A percentile compares a stretch with the other conserved stretches of the same genome.
These are phyloP conservation scores for Aspergillus sp. DNA, from an alignment of 2,329 filamentous ascomycete genomes.

Conservation along the genomic window DNA sequence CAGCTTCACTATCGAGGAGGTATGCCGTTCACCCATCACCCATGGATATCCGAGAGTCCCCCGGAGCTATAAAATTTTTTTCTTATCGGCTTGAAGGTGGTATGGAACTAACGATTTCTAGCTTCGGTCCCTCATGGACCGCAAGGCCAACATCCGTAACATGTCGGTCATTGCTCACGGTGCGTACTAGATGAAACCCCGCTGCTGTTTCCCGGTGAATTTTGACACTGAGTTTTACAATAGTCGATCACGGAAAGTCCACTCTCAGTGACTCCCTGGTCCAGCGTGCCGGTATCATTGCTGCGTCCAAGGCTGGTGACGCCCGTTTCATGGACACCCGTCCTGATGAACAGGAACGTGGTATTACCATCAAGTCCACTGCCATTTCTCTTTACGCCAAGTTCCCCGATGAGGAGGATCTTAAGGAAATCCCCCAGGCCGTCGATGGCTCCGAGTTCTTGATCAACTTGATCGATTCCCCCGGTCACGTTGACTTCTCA, in stretches of 20 bases:
- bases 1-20: conserved; percentile 97
- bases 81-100: not conserved
- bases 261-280: conserved; percentile 99
- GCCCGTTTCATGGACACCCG: conserved; percentile 95
- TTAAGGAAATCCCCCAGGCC: conserved; percentile 91
- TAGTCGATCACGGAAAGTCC: conserved; percentile 99
- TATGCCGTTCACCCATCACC: conserved; percentile 43
- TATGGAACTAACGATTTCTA: conserved; percentile 22
- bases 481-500: conserved; percentile 99
- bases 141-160: conserved; percentile 71
- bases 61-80: conserved; percentile 6
- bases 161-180: conserved; percentile 99
- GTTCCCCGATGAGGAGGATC: conserved; percentile 76
- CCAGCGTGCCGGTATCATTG: conserved; percentile 99
- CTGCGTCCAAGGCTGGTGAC: conserved; percentile 94
- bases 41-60: not conserved
- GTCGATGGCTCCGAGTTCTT: conserved; percentile 94
- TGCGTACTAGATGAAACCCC: conserved; percentile 39
- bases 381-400: conserved; percentile 97
- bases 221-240: conserved; percentile 8
- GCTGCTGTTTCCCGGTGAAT: not conserved
- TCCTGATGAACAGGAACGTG: conserved; percentile 97
- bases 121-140: conserved; percentile 51
- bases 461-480: conserved; percentile 99
- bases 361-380: conserved; percentile 99